Evolutionary conservation across 2,329 filamentous ascomycete genomes (phyloP).

Genomic region (Lasiodiplodia sp.): DNA sequence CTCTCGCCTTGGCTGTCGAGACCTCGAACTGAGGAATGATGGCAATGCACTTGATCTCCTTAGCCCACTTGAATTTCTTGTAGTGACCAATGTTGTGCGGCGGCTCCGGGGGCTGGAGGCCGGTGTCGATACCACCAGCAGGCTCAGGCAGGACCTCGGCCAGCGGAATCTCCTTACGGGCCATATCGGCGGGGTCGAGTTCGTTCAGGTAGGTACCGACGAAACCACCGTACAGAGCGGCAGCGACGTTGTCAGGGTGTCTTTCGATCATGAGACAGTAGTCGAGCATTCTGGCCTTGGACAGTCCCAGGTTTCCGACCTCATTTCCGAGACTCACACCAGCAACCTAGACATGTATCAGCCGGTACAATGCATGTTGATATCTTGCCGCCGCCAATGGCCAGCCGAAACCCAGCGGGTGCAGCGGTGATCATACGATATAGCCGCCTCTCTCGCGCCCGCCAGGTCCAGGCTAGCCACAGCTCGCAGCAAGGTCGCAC

Average conservation of each 20-base stretch:
- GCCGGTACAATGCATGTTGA: conserved; percentile 17
- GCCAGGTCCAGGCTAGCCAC: not conserved
- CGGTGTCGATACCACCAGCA: conserved; percentile 90
- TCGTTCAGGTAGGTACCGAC: conserved; percentile 97
- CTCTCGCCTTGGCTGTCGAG: conserved; percentile 87
- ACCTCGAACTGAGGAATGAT: conserved; percentile 97
- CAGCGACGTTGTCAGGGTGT: conserved; percentile 71
- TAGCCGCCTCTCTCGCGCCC: not conserved
- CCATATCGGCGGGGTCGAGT: conserved; percentile 84
- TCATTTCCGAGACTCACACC: conserved; percentile 93
- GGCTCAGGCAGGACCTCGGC: conserved; percentile 91
- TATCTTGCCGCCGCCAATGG: conserved; percentile 16
- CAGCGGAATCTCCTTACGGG: conserved; percentile 89
- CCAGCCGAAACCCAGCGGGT: conserved; percentile 11
- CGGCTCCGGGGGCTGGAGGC: conserved; percentile 84
- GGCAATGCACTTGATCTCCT: conserved; percentile 94
- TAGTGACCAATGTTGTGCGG: conserved; percentile 93
- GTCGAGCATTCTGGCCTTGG: conserved; percentile 85
- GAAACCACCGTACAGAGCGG: conserved; percentile 93
- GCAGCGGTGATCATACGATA: conserved; percentile 12
- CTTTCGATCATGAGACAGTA: conserved; percentile 92
- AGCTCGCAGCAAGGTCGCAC: conserved; percentile 11
- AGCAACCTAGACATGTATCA: conserved; percentile 60
- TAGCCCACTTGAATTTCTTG: conserved; percentile 92
- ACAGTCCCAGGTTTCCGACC: conserved; percentile 79